phyloP scores from a whole-genome alignment of 208 protist genomes.

The Leishmania lainsoni region DNA sequence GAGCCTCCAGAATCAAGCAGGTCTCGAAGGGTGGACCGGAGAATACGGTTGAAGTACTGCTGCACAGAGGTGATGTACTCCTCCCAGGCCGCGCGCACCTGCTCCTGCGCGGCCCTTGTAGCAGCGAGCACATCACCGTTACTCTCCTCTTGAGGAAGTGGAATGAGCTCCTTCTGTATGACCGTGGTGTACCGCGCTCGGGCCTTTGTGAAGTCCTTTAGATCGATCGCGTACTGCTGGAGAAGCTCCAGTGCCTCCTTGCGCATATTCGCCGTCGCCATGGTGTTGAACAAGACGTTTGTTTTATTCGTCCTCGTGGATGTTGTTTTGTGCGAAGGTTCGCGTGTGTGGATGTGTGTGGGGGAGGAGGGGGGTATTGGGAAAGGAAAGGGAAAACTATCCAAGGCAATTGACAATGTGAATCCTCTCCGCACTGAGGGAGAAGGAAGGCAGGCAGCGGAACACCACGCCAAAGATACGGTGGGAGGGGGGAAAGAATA shows the following conservation, averaged over 20 bases:
- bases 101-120: constrained; percentile 30
- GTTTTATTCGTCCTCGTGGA: not conserved
- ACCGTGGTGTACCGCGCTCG: constrained; percentile 53
- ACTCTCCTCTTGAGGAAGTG: constrained; percentile 29
- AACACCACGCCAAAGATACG: not conserved
- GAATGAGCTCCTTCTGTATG: constrained; percentile 40
- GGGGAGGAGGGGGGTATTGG: not conserved
- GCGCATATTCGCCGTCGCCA: constrained; percentile 57
- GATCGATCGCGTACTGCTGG: constrained; percentile 70
- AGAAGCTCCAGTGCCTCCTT: constrained; percentile 59
- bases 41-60: constrained; percentile 41
- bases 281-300: constrained; percentile 10
- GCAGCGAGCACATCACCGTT: constrained; percentile 40
- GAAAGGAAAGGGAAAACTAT: not conserved
- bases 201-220: constrained; percentile 80
- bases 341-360: not conserved
- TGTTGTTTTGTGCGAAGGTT: not conserved
- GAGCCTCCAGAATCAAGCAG: constrained; percentile 21
- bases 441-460: not conserved
- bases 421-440: not conserved
- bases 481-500: not conserved
- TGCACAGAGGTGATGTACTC: constrained; percentile 59
- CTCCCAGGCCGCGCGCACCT: constrained; percentile 51
- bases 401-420: not conserved
- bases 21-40: constrained; percentile 27